A percentile compares a stretch with the other conserved stretches of the same genome.
phyloP scores from a whole-genome alignment of 805 yeast genomes.

The Metschnikowia anglica region DNA sequence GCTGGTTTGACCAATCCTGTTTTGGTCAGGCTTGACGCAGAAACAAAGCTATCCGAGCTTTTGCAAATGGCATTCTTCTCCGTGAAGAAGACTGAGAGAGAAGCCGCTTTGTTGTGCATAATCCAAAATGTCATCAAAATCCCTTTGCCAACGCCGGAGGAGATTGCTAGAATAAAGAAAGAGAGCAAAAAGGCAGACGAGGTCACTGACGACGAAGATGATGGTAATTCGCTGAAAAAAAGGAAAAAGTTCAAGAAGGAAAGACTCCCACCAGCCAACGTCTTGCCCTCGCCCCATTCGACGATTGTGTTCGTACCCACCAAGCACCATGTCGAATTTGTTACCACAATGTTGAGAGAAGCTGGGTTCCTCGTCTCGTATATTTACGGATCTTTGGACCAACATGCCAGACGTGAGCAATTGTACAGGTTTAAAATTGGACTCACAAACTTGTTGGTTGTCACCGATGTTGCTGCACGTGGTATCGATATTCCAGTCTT shows the following conservation, averaged over 20 bases:
- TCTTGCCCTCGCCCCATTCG: slow-evolving; percentile 78
- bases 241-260: slow-evolving; percentile 48
- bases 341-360: slow-evolving; percentile 64
- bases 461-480: slow-evolving; percentile 97
- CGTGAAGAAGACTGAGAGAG: slow-evolving; percentile 81
- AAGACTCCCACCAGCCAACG: slow-evolving; percentile 75
- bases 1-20: slow-evolving; percentile 94
- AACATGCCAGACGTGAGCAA: slow-evolving; percentile 89
- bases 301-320: slow-evolving; percentile 96
- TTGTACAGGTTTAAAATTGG: slow-evolving; percentile 83
- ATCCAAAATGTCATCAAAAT: slow-evolving; percentile 81
- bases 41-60: slow-evolving; percentile 83
- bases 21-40: slow-evolving; percentile 89
- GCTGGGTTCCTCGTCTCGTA: slow-evolving; percentile 87
- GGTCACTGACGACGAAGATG: slow-evolving; percentile 33
- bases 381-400: slow-evolving; percentile 93
- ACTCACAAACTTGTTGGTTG: slow-evolving; percentile 81
- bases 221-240: slow-evolving; percentile 27
- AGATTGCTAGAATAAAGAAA: slow-evolving; percentile 51
- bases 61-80: slow-evolving; percentile 87
- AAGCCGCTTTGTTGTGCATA: slow-evolving; percentile 75
- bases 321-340: slow-evolving; percentile 94
- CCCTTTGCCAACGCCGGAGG: slow-evolving; percentile 75
- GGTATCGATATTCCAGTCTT: slow-evolving; percentile 98
- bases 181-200: slow-evolving; percentile 55